phyloP scores from a whole-genome alignment of 2,329 filamentous ascomycete species.

The Penicillium sp. region DNA sequence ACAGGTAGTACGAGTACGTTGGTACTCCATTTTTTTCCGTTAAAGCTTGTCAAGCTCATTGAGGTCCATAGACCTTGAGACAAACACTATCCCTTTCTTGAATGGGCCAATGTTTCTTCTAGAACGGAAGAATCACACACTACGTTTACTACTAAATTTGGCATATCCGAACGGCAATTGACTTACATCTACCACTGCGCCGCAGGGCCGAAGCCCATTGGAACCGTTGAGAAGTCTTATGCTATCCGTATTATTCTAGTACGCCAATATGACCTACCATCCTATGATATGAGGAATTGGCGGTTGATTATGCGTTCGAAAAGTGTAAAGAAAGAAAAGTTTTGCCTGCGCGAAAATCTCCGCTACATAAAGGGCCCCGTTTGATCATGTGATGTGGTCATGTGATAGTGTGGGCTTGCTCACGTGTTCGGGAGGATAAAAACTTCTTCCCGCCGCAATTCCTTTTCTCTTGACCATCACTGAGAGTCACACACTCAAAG shows the following conservation, averaged over 20 bases:
- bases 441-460: slow-evolving; percentile 3
- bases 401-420: background rate
- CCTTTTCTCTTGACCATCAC: background rate
- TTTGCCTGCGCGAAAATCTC: slow-evolving; percentile 14
- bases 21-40: background rate
- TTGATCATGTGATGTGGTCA: slow-evolving; percentile 13
- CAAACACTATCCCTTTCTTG: too few species aligned
- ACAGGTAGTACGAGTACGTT: too few species aligned
- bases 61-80: too few species aligned
- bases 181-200: slow-evolving; percentile 39
- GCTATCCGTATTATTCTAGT: slow-evolving; percentile 42
- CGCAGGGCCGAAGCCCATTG: slow-evolving; percentile 27
- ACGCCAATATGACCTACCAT: slow-evolving; percentile 54
- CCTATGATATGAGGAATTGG: slow-evolving; percentile 45
- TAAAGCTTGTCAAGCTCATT: background rate
- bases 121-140: background rate
- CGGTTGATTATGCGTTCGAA: slow-evolving; percentile 54
- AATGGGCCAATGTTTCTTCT: too few species aligned
- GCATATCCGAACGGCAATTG: slow-evolving; percentile 44
- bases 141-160: background rate
- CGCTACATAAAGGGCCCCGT: slow-evolving; percentile 9
- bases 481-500: background rate
- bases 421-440: slow-evolving; percentile 15
- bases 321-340: slow-evolving; percentile 42
- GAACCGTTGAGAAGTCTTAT: slow-evolving; percentile 36